Base-by-base conservation (phyloP, 2,329 filamentous ascomycete genomes). In the Aureobasidium leucospermi region DNA sequence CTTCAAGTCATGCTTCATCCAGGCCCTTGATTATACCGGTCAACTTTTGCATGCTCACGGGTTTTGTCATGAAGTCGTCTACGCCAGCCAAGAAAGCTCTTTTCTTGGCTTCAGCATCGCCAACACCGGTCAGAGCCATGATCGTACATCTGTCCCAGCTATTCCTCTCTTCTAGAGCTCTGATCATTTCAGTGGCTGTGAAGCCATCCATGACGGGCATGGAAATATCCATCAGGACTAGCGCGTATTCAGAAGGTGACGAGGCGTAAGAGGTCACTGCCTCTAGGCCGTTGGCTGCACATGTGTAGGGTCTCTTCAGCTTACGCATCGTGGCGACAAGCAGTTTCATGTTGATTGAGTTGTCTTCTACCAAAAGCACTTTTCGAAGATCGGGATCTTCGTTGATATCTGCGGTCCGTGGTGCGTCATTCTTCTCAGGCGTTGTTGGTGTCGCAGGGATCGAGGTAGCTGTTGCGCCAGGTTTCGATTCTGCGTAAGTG, bases 191-290 rank as follows among this genome's bases (percentile, higher is more conserved):
- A 15, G 69, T 69, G 8, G 69, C 66, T 31, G 66, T 63, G 39
- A 66, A 65, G 11, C 70, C 70, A 39, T 71, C 68, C 68, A 72
- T 71, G 23, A 71, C 63, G 3, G 70, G 70, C 70, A 72, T 72
- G 13, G 61, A 65, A 11, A 72, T 65, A 46, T 72, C 79, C 78
- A 81, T 81, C 23, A 81, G 74, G 2, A 81, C 74, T 43, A 79
- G 73, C 41, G 75, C 74, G 51, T 75, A 76, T 0, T 69, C 65
- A 7, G 70, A 67, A 0, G 66, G 61, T 1, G 67, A 61, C 64
- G 63, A 47, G 2, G 73, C 68, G 49, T 75, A 77, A 23, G 68
- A 67, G 7, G 76, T 67, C 0, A 81, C 73, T 1, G 79, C 79
- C 62, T 80, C 73, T 1, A 75, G 69, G 3, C 79, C 79, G 62